These are phyloP conservation scores for Teratosphaeria epicoccoides DNA, from an alignment of 2,329 filamentous ascomycete genomes.

Conservation along the genomic window DNA sequence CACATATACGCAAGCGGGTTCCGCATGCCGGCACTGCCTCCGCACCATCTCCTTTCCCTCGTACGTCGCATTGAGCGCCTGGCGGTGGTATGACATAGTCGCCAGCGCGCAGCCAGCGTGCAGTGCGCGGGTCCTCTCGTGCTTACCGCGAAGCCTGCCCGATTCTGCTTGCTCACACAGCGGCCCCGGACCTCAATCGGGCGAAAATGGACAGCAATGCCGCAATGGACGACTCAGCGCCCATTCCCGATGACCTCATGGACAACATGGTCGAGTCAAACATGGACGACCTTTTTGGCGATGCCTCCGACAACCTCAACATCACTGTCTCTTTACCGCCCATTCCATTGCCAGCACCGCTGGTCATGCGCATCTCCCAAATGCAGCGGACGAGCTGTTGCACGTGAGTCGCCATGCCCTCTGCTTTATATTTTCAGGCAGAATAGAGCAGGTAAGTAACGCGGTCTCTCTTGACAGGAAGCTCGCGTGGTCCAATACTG, in stretches of 20 bases:
- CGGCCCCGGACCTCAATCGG: not conserved
- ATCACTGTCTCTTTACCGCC: constrained; percentile 48
- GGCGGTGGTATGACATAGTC: not conserved
- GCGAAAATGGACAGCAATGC: constrained; percentile 9
- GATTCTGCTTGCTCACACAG: not conserved
- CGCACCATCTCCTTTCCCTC: too few species aligned
- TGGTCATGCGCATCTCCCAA: constrained; percentile 66
- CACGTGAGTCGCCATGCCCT: constrained; percentile 50
- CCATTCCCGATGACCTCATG: not conserved
- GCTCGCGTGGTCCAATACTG: constrained; percentile 78
- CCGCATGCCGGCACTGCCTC: not conserved
- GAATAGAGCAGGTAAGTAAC: constrained; percentile 6
- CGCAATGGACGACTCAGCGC: constrained; percentile 14
- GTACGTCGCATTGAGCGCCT: too few species aligned
- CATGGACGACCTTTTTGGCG: constrained; percentile 67
- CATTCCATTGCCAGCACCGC: constrained; percentile 44
- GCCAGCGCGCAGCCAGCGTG: not conserved
- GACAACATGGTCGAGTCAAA: constrained; percentile 18
- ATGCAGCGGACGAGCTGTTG: constrained; percentile 65
- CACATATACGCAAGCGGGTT: not conserved
- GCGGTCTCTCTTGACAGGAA: constrained; percentile 41
- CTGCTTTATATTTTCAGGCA: not conserved
- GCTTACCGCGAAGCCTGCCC: not conserved
- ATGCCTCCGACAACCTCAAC: constrained; percentile 42
- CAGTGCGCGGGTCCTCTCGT: not conserved